A percentile compares a stretch with the other conserved stretches of the same genome.
These are phyloP conservation scores for Colletotrichum paranaense DNA, from an alignment of 2,329 filamentous ascomycete species.

Conservation along the genomic window DNA sequence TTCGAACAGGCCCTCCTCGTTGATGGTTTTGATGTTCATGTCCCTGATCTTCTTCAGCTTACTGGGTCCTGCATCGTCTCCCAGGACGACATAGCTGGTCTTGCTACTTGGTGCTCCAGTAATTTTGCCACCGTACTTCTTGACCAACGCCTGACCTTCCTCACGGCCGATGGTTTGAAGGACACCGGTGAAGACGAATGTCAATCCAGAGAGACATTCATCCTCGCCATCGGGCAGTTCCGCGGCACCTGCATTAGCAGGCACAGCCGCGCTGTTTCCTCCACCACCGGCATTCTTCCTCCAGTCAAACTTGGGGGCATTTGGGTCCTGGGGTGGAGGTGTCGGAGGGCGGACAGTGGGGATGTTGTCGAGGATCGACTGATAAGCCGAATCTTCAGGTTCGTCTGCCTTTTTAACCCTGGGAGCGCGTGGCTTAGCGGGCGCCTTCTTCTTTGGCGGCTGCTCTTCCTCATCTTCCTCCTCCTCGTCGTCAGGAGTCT, in stretches of 20 bases:
- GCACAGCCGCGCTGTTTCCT: slow-evolving; percentile 69
- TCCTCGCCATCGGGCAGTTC: slow-evolving; percentile 87
- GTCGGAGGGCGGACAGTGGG: slow-evolving; percentile 85
- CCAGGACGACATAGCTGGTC: slow-evolving; percentile 93
- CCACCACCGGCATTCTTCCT: slow-evolving; percentile 68
- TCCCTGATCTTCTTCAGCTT: slow-evolving; percentile 89
- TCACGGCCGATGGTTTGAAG: slow-evolving; percentile 84
- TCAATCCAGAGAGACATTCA: slow-evolving; percentile 89
- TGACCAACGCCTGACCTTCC: slow-evolving; percentile 86
- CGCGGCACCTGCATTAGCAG: slow-evolving; percentile 70
- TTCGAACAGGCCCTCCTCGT: slow-evolving; percentile 91
- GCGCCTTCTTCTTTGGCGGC: slow-evolving; percentile 68
- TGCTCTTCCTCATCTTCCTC: slow-evolving; percentile 69
- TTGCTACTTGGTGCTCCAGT: slow-evolving; percentile 88
- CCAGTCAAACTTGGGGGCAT: slow-evolving; percentile 81
- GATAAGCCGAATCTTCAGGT: slow-evolving; percentile 76
- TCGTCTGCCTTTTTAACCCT: slow-evolving; percentile 73
- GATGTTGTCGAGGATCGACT: slow-evolving; percentile 89
- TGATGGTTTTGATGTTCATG: slow-evolving; percentile 87
- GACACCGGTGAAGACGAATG: slow-evolving; percentile 95
- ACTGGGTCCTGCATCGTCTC: slow-evolving; percentile 90
- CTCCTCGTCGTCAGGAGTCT: slow-evolving; percentile 64
- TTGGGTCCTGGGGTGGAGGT: slow-evolving; percentile 78
- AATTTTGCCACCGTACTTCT: slow-evolving; percentile 93
- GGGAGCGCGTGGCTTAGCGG: slow-evolving; percentile 68